Percentiles rank a stretch among this genome's conserved stretches.
Conservation (phyloP, 371 early-diverging fungal species). For the Rhizopus arrhizus region DNA sequence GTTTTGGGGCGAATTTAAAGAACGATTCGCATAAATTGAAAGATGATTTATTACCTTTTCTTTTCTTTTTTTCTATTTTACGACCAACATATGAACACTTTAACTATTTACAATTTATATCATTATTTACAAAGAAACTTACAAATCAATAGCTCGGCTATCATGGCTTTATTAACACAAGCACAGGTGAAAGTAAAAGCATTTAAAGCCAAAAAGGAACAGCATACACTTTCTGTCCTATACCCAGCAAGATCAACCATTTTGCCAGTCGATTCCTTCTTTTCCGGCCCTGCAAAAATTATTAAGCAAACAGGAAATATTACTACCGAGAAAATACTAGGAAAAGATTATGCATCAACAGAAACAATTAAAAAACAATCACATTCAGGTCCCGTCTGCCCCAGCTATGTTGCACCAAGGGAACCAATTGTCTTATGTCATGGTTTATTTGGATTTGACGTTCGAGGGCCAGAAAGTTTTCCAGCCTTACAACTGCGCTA, state of each 20-base stretch:
- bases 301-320: background rate
- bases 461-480: slow-evolving; percentile 70
- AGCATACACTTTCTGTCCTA: slow-evolving; percentile 53
- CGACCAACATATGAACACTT: slow-evolving; percentile 14
- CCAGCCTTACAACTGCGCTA: slow-evolving; percentile 86
- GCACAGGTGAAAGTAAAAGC: slow-evolving; percentile 16
- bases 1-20: slow-evolving; percentile 14
- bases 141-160: slow-evolving; percentile 8
- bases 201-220: slow-evolving; percentile 8
- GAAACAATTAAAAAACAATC: slow-evolving; percentile 20
- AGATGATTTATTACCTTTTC: background rate
- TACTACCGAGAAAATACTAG: background rate
- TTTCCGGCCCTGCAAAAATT: slow-evolving; percentile 11
- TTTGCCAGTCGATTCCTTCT: slow-evolving; percentile 63
- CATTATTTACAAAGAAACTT: slow-evolving; percentile 23
- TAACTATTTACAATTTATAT: slow-evolving; percentile 17
- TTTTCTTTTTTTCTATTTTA: background rate
- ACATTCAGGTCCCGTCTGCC: slow-evolving; percentile 16
- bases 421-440: slow-evolving; percentile 88
- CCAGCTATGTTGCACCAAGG: slow-evolving; percentile 73
- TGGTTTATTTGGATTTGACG: slow-evolving; percentile 90
- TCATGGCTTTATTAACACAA: slow-evolving; percentile 11
- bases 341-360: background rate
- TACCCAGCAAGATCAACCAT: slow-evolving; percentile 73
- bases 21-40: slow-evolving; percentile 1